phyloP scores from a whole-genome alignment of 805 yeast genomes.

The Candida lessepsii region DNA sequence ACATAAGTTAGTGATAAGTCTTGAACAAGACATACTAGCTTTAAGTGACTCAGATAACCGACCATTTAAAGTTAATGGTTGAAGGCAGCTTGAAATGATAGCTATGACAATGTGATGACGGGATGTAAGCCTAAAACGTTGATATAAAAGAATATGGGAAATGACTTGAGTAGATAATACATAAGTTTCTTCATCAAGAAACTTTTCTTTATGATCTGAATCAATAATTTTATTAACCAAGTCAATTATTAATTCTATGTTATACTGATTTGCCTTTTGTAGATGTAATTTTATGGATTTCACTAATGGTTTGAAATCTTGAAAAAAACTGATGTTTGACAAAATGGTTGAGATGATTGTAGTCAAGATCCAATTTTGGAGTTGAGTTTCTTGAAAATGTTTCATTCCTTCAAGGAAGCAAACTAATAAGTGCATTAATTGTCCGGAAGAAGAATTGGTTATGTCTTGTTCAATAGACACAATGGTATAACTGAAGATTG shows the following conservation, averaged over 20 bases:
- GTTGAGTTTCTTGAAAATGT: not conserved
- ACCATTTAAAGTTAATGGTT: slow-evolving; percentile 30
- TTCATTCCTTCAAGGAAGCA: not conserved
- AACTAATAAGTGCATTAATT: not conserved
- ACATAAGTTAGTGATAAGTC: slow-evolving; percentile 67
- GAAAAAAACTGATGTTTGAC: slow-evolving; percentile 2
- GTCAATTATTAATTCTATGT: slow-evolving; percentile 55
- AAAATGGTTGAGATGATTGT: slow-evolving; percentile 2
- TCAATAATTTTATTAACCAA: slow-evolving; percentile 28
- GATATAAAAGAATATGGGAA: slow-evolving; percentile 62
- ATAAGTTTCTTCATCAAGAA: slow-evolving; percentile 29
- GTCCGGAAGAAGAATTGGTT: not conserved
- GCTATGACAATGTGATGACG: slow-evolving; percentile 68
- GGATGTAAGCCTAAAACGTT: slow-evolving; percentile 65
- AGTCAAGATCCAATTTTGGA: slow-evolving; percentile 7
- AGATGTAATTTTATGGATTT: slow-evolving; percentile 20
- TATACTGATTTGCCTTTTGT: slow-evolving; percentile 58
- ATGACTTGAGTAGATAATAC: slow-evolving; percentile 45
- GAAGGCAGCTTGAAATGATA: slow-evolving; percentile 33
- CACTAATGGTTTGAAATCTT: slow-evolving; percentile 20
- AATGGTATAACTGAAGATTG: not conserved
- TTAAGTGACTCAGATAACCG: not conserved
- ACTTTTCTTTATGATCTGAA: not conserved
- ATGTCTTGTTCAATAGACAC: slow-evolving; percentile 3
- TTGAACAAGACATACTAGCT: slow-evolving; percentile 38